Evolutionary conservation across 257 asterid species (phyloP).

Genomic region (Salvia rosmarinus): DNA sequence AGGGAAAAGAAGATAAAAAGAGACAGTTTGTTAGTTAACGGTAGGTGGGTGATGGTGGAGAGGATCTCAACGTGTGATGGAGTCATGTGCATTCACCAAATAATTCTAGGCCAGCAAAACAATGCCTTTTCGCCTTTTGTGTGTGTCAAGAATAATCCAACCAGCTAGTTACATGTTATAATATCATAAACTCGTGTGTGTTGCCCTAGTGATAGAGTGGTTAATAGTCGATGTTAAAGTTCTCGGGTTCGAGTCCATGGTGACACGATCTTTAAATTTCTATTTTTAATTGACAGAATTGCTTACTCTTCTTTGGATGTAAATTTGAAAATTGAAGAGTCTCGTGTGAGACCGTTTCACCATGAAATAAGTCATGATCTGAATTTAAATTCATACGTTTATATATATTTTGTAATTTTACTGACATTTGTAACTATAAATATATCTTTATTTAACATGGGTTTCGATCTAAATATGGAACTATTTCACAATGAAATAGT

Average conservation of each 20-base stretch:
- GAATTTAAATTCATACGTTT: too few species aligned
- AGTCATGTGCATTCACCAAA: conserved; percentile 32
- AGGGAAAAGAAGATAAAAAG: background rate
- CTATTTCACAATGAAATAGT: too few species aligned
- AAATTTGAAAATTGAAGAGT: background rate
- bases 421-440: too few species aligned
- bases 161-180: background rate
- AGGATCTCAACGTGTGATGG: conserved; percentile 2
- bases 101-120: conserved; percentile 29
- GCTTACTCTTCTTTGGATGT: background rate
- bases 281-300: background rate
- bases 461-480: too few species aligned
- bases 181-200: background rate
- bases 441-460: too few species aligned
- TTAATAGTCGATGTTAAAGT: too few species aligned
- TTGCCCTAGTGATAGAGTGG: too few species aligned
- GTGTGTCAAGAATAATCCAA: background rate
- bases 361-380: too few species aligned
- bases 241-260: too few species aligned
- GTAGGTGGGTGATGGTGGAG: conserved; percentile 28
- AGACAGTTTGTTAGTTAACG: conserved; percentile 27
- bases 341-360: too few species aligned
- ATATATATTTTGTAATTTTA: too few species aligned
- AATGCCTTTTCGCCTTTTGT: background rate
- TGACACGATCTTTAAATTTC: too few species aligned